Evolutionary conservation across 2,329 filamentous ascomycete genomes (phyloP).

Genomic region (Capronia epimyces): DNA sequence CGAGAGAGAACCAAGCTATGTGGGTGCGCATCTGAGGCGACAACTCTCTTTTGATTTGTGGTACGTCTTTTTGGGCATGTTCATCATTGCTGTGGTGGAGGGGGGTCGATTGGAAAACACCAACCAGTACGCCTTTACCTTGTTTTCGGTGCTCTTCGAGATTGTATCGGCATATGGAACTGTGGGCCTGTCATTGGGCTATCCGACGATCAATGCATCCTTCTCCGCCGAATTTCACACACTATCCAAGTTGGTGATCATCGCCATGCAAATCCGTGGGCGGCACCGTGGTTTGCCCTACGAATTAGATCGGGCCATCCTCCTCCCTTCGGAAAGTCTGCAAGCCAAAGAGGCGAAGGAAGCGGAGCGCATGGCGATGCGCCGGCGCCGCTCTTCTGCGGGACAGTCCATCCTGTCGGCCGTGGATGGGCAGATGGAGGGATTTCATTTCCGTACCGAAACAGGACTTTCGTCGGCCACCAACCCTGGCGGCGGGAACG

Average conservation of each 20-base stretch:
- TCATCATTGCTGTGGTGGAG: constrained; percentile 86
- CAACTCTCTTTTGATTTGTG: constrained; percentile 96
- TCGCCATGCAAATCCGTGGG: constrained; percentile 62
- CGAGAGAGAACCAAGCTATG: constrained; percentile 67
- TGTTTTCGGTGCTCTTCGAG: constrained; percentile 73
- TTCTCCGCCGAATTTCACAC: constrained; percentile 77
- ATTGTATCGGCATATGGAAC: constrained; percentile 90
- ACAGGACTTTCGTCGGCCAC: constrained; percentile 20
- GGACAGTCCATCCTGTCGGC: constrained; percentile 19
- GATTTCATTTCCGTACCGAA: constrained; percentile 21
- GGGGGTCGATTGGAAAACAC: constrained; percentile 61
- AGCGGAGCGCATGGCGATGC: constrained; percentile 23
- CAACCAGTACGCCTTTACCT: constrained; percentile 55
- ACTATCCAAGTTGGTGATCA: constrained; percentile 61
- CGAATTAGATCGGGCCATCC: constrained; percentile 63
- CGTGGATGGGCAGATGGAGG: constrained; percentile 21
- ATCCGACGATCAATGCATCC: constrained; percentile 66
- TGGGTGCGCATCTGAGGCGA: constrained; percentile 82
- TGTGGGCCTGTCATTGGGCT: constrained; percentile 84
- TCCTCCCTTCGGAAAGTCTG: constrained; percentile 51
- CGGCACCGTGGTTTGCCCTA: constrained; percentile 62
- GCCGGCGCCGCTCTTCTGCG: constrained; percentile 22
- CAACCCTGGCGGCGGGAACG: constrained; percentile 7
- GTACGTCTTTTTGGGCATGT: constrained; percentile 92
- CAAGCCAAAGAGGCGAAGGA: constrained; percentile 29